Conservation (phyloP, 2,329 filamentous ascomycete species). For the Ophiostoma populinum region DNA sequence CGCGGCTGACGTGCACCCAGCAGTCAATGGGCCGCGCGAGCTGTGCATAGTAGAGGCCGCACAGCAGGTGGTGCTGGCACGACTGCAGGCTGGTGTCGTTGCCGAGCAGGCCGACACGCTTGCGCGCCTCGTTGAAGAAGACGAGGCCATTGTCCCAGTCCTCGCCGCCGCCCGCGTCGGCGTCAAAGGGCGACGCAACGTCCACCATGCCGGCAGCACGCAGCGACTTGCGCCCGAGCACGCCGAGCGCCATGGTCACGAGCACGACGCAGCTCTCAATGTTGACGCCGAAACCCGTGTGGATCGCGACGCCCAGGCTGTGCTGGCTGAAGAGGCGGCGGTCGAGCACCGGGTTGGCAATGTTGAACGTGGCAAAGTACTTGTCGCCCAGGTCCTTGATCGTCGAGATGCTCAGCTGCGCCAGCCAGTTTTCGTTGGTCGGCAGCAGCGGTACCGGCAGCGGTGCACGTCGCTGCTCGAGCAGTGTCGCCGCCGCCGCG, state of each 20-base stretch:
- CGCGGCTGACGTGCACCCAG: constrained; percentile 34
- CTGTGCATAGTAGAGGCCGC: constrained; percentile 27
- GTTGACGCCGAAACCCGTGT: constrained; percentile 31
- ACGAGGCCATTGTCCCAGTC: constrained; percentile 21
- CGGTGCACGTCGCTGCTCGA: constrained; percentile 27
- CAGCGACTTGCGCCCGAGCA: constrained; percentile 29
- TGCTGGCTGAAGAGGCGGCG: constrained; percentile 32
- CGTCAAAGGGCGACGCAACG: not conserved
- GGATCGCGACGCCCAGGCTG: constrained; percentile 29
- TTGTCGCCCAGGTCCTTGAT: constrained; percentile 34
- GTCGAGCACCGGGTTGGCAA: constrained; percentile 33
- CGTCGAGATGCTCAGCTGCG: constrained; percentile 26
- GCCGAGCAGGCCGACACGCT: constrained; percentile 23
- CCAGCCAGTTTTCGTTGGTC: constrained; percentile 25
- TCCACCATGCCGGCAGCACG: constrained; percentile 28
- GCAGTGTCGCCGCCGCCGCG: constrained; percentile 20
- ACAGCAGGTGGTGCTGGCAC: constrained; percentile 34
- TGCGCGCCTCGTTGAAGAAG: constrained; percentile 36
- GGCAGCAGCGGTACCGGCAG: constrained; percentile 20
- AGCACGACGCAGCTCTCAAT: constrained; percentile 34
- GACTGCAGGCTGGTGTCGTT: constrained; percentile 24
- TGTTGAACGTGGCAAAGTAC: constrained; percentile 36
- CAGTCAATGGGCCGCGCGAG: constrained; percentile 34
- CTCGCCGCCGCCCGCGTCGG: not conserved
- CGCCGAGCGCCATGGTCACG: constrained; percentile 32